Evolutionary conservation across 164 flowering plant species (phyloP).

Genomic region (Magnolia sinica): DNA sequence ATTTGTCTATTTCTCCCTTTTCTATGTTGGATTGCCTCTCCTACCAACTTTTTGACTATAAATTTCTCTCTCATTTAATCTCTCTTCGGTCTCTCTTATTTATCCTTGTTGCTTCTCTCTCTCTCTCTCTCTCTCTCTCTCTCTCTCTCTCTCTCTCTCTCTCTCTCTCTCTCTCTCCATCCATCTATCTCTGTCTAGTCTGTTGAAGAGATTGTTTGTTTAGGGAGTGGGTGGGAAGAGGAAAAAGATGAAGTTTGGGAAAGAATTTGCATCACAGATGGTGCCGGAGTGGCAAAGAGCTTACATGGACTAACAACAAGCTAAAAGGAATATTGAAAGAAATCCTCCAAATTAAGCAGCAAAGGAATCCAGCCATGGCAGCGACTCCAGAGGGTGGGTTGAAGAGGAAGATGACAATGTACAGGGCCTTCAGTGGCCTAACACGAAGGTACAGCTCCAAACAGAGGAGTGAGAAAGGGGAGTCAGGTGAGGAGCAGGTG

Average conservation of each 20-base stretch:
- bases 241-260: slow-evolving; percentile 63
- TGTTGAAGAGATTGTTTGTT: too few relatives aligned
- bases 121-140: too few relatives aligned
- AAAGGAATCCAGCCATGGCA: not conserved
- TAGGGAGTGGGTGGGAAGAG: too few relatives aligned
- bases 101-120: too few relatives aligned
- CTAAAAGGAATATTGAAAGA: slow-evolving; percentile 28
- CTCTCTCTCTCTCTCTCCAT: too few relatives aligned
- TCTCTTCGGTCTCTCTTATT: too few relatives aligned
- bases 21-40: too few relatives aligned
- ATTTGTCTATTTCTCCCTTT: too few relatives aligned
- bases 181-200: too few relatives aligned
- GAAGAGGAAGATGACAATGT: slow-evolving; percentile 22
- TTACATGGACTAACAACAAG: slow-evolving; percentile 49
- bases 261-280: slow-evolving; percentile 58
- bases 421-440: slow-evolving; percentile 33
- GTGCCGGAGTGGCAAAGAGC: slow-evolving; percentile 80
- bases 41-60: too few relatives aligned
- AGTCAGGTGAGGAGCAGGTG: slow-evolving; percentile 12
- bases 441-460: not conserved
- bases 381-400: not conserved
- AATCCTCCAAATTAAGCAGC: slow-evolving; percentile 7
- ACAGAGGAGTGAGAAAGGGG: not conserved
- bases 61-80: too few relatives aligned
- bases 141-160: too few relatives aligned